phyloP scores from a whole-genome alignment of 176 grass and related monocot species.

The Eleusine indica region DNA sequence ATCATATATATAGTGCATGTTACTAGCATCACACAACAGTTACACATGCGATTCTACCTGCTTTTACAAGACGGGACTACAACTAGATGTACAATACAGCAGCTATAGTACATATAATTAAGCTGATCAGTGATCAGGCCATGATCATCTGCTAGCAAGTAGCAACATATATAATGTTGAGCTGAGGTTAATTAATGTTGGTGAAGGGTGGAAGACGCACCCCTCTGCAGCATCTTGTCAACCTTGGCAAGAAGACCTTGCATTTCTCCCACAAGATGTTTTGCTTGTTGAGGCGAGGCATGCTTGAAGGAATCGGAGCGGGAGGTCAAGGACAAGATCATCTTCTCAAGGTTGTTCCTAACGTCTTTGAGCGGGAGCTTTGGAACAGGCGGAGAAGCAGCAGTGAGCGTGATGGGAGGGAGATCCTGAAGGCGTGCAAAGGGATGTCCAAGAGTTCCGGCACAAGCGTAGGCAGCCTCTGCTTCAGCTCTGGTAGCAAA shows the following conservation, averaged over 20 bases:
- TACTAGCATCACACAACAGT: conserved; percentile 4
- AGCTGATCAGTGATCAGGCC: no score
- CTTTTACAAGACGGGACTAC: not conserved
- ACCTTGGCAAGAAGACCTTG: conserved; percentile 75
- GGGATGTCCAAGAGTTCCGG: conserved; percentile 27
- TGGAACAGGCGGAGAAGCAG: not conserved
- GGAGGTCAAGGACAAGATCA: conserved; percentile 60
- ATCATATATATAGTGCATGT: not conserved
- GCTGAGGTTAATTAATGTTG: conserved; percentile 18
- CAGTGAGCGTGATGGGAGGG: conserved; percentile 16
- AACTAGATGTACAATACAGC: no score
- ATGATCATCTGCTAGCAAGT: no score
- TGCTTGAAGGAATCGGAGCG: not conserved
- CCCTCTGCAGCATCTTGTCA: conserved; percentile 51
- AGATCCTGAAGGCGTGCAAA: conserved; percentile 40
- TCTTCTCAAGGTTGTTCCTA: conserved; percentile 73
- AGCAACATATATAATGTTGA: not conserved
- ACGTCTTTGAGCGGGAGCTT: conserved; percentile 63
- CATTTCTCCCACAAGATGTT: conserved; percentile 63
- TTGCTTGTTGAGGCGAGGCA: not conserved
- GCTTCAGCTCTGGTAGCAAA: conserved; percentile 49
- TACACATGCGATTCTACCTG: not conserved
- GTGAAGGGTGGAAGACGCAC: conserved; percentile 12
- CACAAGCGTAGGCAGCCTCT: conserved; percentile 49
- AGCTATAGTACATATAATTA: not conserved